Evolutionary conservation across 2,329 filamentous ascomycete species (phyloP).

Genomic region (Chaetomium sp.): DNA sequence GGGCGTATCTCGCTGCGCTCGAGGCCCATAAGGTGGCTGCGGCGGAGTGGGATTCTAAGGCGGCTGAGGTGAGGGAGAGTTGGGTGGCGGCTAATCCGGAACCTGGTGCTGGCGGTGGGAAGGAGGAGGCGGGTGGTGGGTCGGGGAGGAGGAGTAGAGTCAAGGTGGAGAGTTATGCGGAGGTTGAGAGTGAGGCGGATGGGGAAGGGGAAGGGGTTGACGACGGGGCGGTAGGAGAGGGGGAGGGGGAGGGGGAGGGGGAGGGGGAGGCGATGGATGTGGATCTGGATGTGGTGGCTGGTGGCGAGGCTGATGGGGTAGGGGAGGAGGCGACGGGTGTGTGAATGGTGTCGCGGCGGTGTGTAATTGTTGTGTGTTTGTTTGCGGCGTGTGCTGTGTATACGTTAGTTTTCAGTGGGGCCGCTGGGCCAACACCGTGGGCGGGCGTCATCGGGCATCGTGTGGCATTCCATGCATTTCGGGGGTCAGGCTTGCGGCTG

Average conservation of each 20-base stretch:
- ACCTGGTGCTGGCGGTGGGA: conserved; percentile 37
- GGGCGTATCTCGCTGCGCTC: conserved; percentile 60
- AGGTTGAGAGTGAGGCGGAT: conserved; percentile 39
- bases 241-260: background rate
- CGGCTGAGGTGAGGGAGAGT: conserved; percentile 53
- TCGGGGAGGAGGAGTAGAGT: conserved; percentile 37
- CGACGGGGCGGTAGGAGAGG: background rate
- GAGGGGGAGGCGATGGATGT: background rate
- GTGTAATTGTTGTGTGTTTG: background rate
- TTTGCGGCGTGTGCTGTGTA: background rate
- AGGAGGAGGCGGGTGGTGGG: conserved; percentile 24
- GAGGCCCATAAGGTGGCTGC: conserved; percentile 61
- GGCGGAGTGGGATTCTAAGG: conserved; percentile 71
- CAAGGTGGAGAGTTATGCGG: conserved; percentile 44
- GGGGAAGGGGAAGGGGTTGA: conserved; percentile 4
- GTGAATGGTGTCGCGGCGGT: background rate
- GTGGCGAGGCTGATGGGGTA: conserved; percentile 16
- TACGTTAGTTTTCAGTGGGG: conserved; percentile 3
- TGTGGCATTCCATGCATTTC: background rate
- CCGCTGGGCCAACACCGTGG: background rate
- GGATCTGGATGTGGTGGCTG: background rate
- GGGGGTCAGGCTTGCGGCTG: background rate
- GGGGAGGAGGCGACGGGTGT: conserved; percentile 37
- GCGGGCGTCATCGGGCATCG: background rate
- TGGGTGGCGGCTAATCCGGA: conserved; percentile 57